These are phyloP conservation scores for Choiromyces venosus DNA, from an alignment of 495 filamentous ascomycete species.

Conservation along the genomic window DNA sequence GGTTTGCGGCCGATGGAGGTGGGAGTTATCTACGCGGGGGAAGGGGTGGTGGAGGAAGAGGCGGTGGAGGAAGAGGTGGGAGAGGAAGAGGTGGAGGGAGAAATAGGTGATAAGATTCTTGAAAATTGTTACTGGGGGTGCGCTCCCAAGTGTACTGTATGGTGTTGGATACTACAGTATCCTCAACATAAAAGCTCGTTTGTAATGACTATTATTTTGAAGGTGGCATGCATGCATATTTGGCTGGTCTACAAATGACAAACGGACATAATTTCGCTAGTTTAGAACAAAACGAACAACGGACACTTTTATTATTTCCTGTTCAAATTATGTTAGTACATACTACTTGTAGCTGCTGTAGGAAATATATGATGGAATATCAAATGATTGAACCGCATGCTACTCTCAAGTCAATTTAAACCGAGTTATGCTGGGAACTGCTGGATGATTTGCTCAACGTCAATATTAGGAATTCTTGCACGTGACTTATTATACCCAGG, in stretches of 20 bases:
- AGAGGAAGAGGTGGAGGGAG: constrained; percentile 41
- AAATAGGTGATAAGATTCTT: constrained; percentile 36
- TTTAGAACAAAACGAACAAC: background rate
- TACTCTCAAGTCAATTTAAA: too few species aligned
- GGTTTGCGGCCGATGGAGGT: constrained; percentile 36
- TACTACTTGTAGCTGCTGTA: background rate
- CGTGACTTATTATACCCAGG: too few species aligned
- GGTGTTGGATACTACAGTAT: background rate
- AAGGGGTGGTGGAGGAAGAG: constrained; percentile 43
- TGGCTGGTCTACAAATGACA: background rate
- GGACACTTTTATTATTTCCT: background rate
- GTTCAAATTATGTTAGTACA: background rate
- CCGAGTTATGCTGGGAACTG: too few species aligned
- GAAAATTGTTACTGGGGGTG: constrained; percentile 16
- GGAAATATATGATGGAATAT: background rate
- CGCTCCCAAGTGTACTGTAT: background rate
- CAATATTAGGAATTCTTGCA: too few species aligned
- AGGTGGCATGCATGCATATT: background rate
- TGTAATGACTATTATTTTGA: background rate
- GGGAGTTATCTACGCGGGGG: constrained; percentile 40
- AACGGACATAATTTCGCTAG: background rate
- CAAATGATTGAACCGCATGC: too few species aligned
- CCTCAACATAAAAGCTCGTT: background rate
- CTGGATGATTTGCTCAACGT: too few species aligned
- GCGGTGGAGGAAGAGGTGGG: constrained; percentile 43